A percentile compares a stretch with the other conserved stretches of the same genome.
Conservation (phyloP, 1,284 basidiomycete species). For the Trametes sp. region DNA sequence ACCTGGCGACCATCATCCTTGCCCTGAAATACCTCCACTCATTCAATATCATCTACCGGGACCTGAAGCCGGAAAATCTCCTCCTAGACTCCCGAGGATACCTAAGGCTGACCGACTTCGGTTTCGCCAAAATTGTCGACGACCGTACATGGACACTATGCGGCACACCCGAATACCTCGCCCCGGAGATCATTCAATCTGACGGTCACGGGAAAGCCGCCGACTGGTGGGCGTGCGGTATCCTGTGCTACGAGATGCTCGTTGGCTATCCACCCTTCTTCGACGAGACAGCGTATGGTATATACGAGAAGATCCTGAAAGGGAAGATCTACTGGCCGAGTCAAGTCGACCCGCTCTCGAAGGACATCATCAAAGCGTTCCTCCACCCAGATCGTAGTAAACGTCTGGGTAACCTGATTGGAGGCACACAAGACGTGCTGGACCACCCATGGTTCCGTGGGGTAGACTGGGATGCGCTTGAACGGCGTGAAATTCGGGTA, state of each 20-base stretch:
- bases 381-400: constrained; percentile 94
- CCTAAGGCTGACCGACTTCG: constrained; percentile 97
- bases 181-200: constrained; percentile 95
- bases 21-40: constrained; percentile 97
- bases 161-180: constrained; percentile 97
- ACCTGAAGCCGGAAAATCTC: constrained; percentile 98
- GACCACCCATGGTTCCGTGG: constrained; percentile 97
- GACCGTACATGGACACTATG: constrained; percentile 99
- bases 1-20: constrained; percentile 95
- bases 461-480: constrained; percentile 87
- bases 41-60: constrained; percentile 98
- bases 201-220: constrained; percentile 98
- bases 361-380: constrained; percentile 83
- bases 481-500: constrained; percentile 81
- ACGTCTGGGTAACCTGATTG: constrained; percentile 94
- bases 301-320: constrained; percentile 94
- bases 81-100: constrained; percentile 95
- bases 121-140: constrained; percentile 98
- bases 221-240: constrained; percentile 99
- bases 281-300: constrained; percentile 92
- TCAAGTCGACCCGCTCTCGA: constrained; percentile 83
- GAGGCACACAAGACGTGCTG: constrained; percentile 91
- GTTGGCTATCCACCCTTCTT: constrained; percentile 95
- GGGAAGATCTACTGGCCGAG: constrained; percentile 94
- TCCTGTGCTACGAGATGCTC: constrained; percentile 98